Conservation (phyloP, 257 asterid genomes). For the Jasminum sambac region DNA sequence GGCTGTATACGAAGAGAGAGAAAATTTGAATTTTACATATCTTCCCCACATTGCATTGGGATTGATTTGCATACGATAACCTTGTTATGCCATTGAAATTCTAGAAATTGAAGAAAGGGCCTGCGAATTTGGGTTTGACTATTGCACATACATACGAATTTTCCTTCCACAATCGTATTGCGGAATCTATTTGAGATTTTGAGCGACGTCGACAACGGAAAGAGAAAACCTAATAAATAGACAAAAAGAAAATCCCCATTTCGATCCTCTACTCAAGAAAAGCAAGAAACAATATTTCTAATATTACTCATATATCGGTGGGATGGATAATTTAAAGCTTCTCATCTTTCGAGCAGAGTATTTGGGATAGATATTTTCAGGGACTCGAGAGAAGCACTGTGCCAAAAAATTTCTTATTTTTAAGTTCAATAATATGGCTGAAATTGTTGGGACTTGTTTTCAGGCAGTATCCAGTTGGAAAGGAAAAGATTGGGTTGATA, state of each 20-base stretch:
- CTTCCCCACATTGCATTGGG: too few relatives aligned
- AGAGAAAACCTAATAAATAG: conserved; percentile 18
- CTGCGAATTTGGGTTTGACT: conserved; percentile 83
- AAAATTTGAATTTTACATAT: too few relatives aligned
- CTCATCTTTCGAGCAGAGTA: not conserved
- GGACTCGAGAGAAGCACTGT: conserved; percentile 18
- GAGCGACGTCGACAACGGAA: conserved; percentile 23
- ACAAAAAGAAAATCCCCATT: conserved; percentile 24
- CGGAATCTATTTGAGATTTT: conserved; percentile 28
- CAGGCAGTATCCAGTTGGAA: too few relatives aligned
- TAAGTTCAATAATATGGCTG: too few relatives aligned
- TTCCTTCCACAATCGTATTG: conserved; percentile 19
- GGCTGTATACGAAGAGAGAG: too few relatives aligned
- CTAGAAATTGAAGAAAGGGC: conserved; percentile 32
- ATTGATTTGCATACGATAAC: not conserved
- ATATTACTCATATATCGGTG: not conserved
- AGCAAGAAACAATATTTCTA: not conserved
- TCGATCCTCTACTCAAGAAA: not conserved
- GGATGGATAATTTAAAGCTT: not conserved
- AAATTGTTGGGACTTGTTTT: too few relatives aligned
- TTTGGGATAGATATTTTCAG: conserved; percentile 10
- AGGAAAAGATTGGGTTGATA: too few relatives aligned
- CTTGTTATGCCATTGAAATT: not conserved
- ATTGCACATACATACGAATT: conserved; percentile 49
- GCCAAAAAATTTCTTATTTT: not conserved